These are phyloP conservation scores for Neurospora sp. DNA, from an alignment of 495 filamentous ascomycete species.

Conservation along the genomic window DNA sequence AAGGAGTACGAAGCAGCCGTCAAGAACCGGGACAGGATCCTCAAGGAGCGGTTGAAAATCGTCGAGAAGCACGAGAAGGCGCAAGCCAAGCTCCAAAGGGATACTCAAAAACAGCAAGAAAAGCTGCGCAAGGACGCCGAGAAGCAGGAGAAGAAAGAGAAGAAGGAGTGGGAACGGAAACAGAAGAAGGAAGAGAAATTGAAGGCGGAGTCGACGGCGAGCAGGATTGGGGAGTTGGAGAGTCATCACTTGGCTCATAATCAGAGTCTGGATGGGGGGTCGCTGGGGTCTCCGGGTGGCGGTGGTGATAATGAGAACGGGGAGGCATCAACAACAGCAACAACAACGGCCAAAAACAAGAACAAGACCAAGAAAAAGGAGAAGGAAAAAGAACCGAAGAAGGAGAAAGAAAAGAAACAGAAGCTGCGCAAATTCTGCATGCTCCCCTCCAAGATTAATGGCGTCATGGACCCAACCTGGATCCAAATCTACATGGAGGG, in stretches of 20 bases:
- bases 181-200: constrained; percentile 10
- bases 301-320: constrained; percentile 3
- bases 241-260: neutral
- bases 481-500: constrained; percentile 66
- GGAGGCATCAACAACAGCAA: neutral
- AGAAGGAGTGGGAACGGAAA: constrained; percentile 16
- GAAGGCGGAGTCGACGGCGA: constrained; percentile 8
- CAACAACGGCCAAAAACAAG: neutral
- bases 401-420: constrained; percentile 31
- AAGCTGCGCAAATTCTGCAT: constrained; percentile 70
- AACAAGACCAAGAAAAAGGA: neutral
- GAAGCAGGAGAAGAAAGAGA: constrained; percentile 11
- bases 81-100: constrained; percentile 29
- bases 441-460: constrained; percentile 43
- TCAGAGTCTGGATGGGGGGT: constrained; percentile 2
- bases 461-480: constrained; percentile 52
- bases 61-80: constrained; percentile 46
- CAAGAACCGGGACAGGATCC: constrained; percentile 51
- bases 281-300: neutral
- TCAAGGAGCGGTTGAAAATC: constrained; percentile 49
- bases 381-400: constrained; percentile 9
- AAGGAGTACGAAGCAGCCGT: constrained; percentile 53
- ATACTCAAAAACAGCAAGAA: constrained; percentile 21
- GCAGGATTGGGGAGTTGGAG: neutral
- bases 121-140: constrained; percentile 24